A percentile compares a stretch with the other conserved stretches of the same genome.
phyloP scores from a whole-genome alignment of 768 basidiomycete genomes.

The Boletus sp. region DNA sequence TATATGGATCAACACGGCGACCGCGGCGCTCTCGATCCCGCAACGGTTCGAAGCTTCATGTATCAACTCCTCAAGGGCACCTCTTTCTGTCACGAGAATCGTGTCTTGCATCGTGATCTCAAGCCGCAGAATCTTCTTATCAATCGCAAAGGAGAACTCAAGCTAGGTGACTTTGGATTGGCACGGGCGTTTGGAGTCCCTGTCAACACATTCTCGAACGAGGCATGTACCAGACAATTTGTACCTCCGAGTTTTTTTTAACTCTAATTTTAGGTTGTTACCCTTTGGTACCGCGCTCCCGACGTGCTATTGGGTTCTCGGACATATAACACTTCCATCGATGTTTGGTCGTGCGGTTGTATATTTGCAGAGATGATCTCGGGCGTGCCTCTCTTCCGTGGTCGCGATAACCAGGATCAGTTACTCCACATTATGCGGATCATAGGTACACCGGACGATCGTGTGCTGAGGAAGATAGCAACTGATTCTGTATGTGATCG shows the following conservation, averaged over 20 bases:
- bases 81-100: conserved; percentile 97
- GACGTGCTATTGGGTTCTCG: conserved; percentile 96
- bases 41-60: conserved; percentile 93
- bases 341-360: conserved; percentile 98
- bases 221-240: conserved; percentile 43
- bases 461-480: conserved; percentile 81
- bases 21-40: conserved; percentile 86
- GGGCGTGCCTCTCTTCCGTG: conserved; percentile 93
- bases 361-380: conserved; percentile 99
- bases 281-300: conserved; percentile 97
- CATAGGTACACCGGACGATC: conserved; percentile 90
- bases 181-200: conserved; percentile 98
- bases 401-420: conserved; percentile 96
- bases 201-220: conserved; percentile 98
- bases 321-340: conserved; percentile 97
- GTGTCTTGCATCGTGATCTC: conserved; percentile 94
- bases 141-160: conserved; percentile 94
- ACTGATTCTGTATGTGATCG: conserved; percentile 72
- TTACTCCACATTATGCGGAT: conserved; percentile 97
- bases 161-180: conserved; percentile 96
- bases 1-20: conserved; percentile 99
- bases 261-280: conserved; percentile 73
- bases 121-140: conserved; percentile 99
- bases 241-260: background rate
- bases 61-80: conserved; percentile 96